A percentile compares a stretch with the other conserved stretches of the same genome.
These are phyloP conservation scores for Suillus subaureus DNA, from an alignment of 768 basidiomycete species.

Conservation along the genomic window DNA sequence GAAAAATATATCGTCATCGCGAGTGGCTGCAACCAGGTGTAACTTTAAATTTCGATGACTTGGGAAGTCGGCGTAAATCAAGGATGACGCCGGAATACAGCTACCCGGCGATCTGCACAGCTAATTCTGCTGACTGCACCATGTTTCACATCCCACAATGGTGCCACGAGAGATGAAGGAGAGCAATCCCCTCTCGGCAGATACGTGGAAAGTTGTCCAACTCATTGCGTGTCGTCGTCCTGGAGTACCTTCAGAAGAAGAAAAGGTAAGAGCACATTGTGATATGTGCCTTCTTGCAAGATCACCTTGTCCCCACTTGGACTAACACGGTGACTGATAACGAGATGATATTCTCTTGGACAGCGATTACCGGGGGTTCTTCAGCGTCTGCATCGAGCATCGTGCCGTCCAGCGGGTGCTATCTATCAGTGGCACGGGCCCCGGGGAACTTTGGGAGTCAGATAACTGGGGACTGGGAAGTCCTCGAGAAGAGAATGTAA, in stretches of 20 bases:
- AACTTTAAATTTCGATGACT: background rate
- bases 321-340: constrained; percentile 10
- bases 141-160: background rate
- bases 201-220: background rate
- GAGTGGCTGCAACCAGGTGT: background rate
- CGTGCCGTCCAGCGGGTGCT: background rate
- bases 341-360: constrained; percentile 64
- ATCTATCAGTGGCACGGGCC: constrained; percentile 8
- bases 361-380: constrained; percentile 40
- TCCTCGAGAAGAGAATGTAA: constrained; percentile 85
- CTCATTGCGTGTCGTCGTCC: background rate
- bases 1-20: background rate
- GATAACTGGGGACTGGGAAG: constrained; percentile 50
- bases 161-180: background rate
- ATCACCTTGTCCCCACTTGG: constrained; percentile 5
- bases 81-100: background rate
- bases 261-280: background rate
- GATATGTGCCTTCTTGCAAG: background rate
- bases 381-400: background rate
- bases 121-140: background rate
- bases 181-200: background rate
- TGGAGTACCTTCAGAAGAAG: background rate
- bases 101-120: background rate
- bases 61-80: background rate
- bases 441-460: constrained; percentile 80